phyloP scores from a whole-genome alignment of 805 yeast species.

The Hanseniaspora pseudoguilliermondii region DNA sequence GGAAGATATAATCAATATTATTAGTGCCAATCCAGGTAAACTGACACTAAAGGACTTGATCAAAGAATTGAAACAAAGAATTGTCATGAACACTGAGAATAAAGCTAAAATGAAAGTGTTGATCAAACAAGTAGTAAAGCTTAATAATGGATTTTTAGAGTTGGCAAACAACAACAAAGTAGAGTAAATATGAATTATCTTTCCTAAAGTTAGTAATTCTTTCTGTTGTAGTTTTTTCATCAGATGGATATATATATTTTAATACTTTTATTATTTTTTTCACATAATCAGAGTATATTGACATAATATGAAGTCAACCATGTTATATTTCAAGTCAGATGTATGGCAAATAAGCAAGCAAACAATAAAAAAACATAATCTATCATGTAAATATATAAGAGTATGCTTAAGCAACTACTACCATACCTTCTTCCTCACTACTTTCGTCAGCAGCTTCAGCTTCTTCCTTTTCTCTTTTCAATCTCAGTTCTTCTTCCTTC shows the following conservation, averaged over 20 bases:
- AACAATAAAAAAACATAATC: background rate
- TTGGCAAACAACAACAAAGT: background rate
- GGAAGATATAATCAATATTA: slow-evolving; percentile 55
- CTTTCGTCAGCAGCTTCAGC: slow-evolving; percentile 17
- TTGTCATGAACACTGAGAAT: slow-evolving; percentile 52
- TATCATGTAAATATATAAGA: background rate
- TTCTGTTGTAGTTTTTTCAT: too few species aligned
- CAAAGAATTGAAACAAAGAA: slow-evolving; percentile 45
- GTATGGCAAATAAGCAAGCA: background rate
- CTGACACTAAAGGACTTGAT: slow-evolving; percentile 52
- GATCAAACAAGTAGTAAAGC: slow-evolving; percentile 45
- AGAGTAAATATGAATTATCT: background rate
- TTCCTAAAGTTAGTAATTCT: too few species aligned
- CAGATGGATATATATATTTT: too few species aligned
- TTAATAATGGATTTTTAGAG: slow-evolving; percentile 28
- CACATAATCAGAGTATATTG: too few species aligned
- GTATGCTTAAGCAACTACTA: slow-evolving; percentile 25
- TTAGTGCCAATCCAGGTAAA: slow-evolving; percentile 30
- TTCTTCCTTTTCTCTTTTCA: slow-evolving; percentile 14
- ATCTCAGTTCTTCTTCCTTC: slow-evolving; percentile 21
- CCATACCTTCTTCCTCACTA: slow-evolving; percentile 25
- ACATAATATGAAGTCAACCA: too few species aligned
- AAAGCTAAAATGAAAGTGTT: slow-evolving; percentile 45
- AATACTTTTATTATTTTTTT: too few species aligned
- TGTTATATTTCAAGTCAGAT: too few species aligned